These are phyloP conservation scores for Chrysoporthe puriensis DNA, from an alignment of 2,329 filamentous ascomycete species.

Conservation along the genomic window DNA sequence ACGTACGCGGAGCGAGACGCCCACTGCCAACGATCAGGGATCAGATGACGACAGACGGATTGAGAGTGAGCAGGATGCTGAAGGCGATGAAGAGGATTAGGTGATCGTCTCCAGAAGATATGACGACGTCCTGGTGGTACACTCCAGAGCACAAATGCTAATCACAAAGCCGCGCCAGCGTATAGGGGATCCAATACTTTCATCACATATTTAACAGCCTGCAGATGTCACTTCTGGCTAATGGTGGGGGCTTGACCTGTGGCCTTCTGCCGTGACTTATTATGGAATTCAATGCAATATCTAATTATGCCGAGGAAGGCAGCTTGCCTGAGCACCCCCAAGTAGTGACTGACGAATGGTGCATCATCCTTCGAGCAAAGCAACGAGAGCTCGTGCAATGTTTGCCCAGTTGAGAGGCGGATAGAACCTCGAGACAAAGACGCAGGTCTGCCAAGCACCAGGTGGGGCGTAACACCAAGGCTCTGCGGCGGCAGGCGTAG, in stretches of 20 bases:
- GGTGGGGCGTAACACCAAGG: not conserved
- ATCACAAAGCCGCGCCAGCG: not conserved
- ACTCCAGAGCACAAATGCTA: not conserved
- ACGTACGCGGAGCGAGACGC: slow-evolving; percentile 30
- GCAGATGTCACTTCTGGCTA: too few relatives aligned
- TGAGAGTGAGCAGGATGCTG: slow-evolving; percentile 35
- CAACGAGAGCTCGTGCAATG: not conserved
- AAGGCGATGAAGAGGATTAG: slow-evolving; percentile 38
- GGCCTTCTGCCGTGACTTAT: not conserved
- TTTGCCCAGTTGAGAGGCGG: not conserved
- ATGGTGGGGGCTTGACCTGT: too few relatives aligned
- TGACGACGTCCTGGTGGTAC: not conserved
- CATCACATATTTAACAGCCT: not conserved
- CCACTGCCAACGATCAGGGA: slow-evolving; percentile 25
- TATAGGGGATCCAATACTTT: not conserved
- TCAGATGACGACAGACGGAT: slow-evolving; percentile 26
- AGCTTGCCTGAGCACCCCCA: not conserved
- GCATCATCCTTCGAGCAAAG: not conserved
- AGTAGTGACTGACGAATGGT: not conserved
- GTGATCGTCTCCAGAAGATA: not conserved
- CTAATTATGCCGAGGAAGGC: not conserved
- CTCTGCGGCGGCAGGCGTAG: not conserved
- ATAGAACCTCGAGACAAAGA: not conserved
- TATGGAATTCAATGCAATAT: not conserved
- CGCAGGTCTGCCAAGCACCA: not conserved